phyloP scores from a whole-genome alignment of 305 asterid genomes.

The Andrographis paniculata region DNA sequence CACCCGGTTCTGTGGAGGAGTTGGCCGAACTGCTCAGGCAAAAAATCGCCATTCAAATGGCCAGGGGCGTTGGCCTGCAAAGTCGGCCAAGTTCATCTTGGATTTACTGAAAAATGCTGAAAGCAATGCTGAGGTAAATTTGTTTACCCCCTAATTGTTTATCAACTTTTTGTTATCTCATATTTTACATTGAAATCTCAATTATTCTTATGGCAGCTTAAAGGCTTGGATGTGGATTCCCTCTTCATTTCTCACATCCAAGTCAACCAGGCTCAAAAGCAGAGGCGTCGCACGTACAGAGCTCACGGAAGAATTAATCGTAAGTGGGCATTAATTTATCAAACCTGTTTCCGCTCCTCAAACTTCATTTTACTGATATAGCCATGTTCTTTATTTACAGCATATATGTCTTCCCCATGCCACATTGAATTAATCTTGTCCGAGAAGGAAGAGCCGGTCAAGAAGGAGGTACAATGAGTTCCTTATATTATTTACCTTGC shows the following conservation, averaged over 20 bases:
- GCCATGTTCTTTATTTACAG: conserved; percentile 20
- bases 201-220: conserved; percentile 34
- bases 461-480: conserved; percentile 59
- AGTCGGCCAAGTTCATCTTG: conserved; percentile 61
- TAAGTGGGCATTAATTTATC: conserved; percentile 16
- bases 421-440: conserved; percentile 68
- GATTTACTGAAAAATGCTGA: conserved; percentile 75
- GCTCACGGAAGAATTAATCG: conserved; percentile 85
- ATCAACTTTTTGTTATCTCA: not conserved
- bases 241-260: conserved; percentile 76
- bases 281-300: conserved; percentile 75
- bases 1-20: conserved; percentile 79
- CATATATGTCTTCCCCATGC: conserved; percentile 79
- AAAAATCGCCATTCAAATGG: conserved; percentile 79
- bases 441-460: conserved; percentile 64
- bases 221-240: conserved; percentile 78
- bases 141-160: not conserved
- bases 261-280: conserved; percentile 79
- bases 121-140: conserved; percentile 71
- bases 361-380: not conserved
- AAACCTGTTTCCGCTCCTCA: not conserved
- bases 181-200: not conserved
- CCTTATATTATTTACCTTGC: too few relatives aligned
- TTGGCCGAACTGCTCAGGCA: conserved; percentile 77
- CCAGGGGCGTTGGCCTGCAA: conserved; percentile 89